phyloP scores from a whole-genome alignment of 2,329 filamentous ascomycete genomes.

The Celoporthe dispersa region DNA sequence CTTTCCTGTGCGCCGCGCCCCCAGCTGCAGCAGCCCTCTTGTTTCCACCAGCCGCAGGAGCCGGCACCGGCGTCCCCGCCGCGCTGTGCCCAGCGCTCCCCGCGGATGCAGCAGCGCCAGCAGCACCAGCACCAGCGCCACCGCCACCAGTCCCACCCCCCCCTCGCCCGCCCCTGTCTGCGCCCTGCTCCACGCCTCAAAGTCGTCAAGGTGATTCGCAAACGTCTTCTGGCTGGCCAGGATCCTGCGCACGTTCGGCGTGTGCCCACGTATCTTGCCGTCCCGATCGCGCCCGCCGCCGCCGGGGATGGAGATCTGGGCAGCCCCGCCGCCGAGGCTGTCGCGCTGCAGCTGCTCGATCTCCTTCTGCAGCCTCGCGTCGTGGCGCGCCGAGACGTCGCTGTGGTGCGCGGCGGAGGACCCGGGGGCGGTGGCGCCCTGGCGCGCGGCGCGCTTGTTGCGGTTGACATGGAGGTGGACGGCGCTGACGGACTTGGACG shows the following conservation, averaged over 20 bases:
- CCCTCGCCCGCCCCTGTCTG: slow-evolving; percentile 44
- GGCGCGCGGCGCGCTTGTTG: slow-evolving; percentile 75
- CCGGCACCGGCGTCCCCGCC: slow-evolving; percentile 29
- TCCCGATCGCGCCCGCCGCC: slow-evolving; percentile 39
- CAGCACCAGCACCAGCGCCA: not conserved
- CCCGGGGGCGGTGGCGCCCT: slow-evolving; percentile 52
- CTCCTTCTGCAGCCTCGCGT: slow-evolving; percentile 79
- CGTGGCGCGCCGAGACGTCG: slow-evolving; percentile 80
- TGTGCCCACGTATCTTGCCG: slow-evolving; percentile 56
- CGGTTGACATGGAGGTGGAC: slow-evolving; percentile 50
- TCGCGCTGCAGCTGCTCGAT: slow-evolving; percentile 84
- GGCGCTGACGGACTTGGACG: slow-evolving; percentile 42
- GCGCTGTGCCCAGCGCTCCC: slow-evolving; percentile 35
- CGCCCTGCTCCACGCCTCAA: slow-evolving; percentile 59
- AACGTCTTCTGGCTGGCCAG: slow-evolving; percentile 83
- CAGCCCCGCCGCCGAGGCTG: slow-evolving; percentile 64
- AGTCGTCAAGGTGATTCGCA: slow-evolving; percentile 81
- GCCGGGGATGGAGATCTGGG: slow-evolving; percentile 72
- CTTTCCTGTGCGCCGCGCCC: slow-evolving; percentile 20
- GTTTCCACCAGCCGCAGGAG: slow-evolving; percentile 11
- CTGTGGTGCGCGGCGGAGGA: slow-evolving; percentile 55
- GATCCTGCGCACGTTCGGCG: slow-evolving; percentile 74
- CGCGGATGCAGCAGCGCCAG: slow-evolving; percentile 34
- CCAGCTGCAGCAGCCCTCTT: slow-evolving; percentile 4
- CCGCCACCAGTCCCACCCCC: not conserved